Evolutionary conservation across 2,329 filamentous ascomycete genomes (phyloP).

Genomic region (Microdochium trichocladiopsis): DNA sequence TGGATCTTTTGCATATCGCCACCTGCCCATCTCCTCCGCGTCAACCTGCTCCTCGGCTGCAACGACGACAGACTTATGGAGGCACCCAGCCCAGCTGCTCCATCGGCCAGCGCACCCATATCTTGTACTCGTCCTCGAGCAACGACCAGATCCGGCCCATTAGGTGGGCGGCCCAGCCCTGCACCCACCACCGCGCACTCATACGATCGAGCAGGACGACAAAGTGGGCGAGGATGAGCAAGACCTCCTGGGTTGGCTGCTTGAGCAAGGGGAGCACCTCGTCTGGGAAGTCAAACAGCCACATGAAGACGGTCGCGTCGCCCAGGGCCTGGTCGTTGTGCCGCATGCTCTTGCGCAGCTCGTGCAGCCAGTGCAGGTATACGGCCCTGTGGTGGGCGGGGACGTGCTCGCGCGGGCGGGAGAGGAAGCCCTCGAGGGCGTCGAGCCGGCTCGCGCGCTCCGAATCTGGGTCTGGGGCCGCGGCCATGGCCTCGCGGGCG

Average conservation of each 20-base stretch:
- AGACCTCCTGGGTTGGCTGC: conserved; percentile 12
- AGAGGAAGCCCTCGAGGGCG: neutral
- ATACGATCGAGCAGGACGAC: conserved; percentile 6
- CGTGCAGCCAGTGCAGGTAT: conserved; percentile 1
- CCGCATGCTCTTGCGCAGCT: neutral
- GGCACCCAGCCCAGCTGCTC: conserved; percentile 24
- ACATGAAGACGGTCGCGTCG: conserved; percentile 20
- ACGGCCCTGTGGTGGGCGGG: neutral
- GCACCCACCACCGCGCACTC: conserved; percentile 8
- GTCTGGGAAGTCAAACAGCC: conserved; percentile 22
- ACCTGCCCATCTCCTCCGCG: no score
- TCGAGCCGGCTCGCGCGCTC: neutral
- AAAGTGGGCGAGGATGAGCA: conserved; percentile 22
- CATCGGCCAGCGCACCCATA: conserved; percentile 10
- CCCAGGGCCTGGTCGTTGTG: neutral
- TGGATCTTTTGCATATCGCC: no score
- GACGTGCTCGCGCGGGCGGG: neutral
- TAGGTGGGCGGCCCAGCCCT: conserved; percentile 10
- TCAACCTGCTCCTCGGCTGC: neutral
- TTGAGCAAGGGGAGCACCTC: conserved; percentile 1
- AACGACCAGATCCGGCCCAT: conserved; percentile 6
- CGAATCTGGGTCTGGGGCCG: neutral
- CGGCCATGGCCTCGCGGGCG: neutral
- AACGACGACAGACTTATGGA: neutral
- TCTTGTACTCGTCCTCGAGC: conserved; percentile 9